These are phyloP conservation scores for Carex kokanica DNA, from an alignment of 176 grass and related monocot genomes.

Conservation along the genomic window DNA sequence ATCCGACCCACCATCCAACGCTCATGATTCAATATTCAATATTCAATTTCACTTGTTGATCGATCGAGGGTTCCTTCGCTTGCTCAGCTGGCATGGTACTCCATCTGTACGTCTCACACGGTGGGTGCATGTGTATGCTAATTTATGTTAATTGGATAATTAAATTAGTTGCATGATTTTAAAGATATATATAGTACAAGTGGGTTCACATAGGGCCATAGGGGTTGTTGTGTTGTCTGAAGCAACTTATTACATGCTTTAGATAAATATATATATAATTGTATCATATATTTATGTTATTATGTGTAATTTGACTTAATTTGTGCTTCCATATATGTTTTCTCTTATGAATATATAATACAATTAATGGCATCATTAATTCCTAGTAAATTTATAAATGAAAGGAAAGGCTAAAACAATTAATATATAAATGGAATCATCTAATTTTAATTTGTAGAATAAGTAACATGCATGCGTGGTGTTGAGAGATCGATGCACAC, in stretches of 20 bases:
- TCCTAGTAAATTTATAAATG: too few species aligned
- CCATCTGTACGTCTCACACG: too few species aligned
- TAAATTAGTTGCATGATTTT: constrained; percentile 7
- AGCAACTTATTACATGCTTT: constrained; percentile 26
- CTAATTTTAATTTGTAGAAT: too few species aligned
- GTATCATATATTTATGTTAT: background rate
- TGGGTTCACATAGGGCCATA: background rate
- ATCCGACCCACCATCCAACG: constrained; percentile 36
- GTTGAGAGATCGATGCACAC: too few species aligned
- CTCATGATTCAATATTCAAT: constrained; percentile 27
- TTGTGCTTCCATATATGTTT: background rate
- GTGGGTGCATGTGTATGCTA: constrained; percentile 15
- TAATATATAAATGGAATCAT: too few species aligned
- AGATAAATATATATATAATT: constrained; percentile 10
- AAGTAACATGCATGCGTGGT: too few species aligned
- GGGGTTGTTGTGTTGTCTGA: background rate
- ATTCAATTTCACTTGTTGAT: background rate
- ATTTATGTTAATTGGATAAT: constrained; percentile 23
- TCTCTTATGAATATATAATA: background rate
- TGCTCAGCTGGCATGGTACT: background rate
- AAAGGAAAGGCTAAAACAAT: too few species aligned
- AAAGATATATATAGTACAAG: background rate
- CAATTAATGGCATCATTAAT: background rate
- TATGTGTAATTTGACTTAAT: background rate
- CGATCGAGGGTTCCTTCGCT: too few species aligned